phyloP scores from a whole-genome alignment of 768 basidiomycete genomes.

The Lactarius vividus region DNA sequence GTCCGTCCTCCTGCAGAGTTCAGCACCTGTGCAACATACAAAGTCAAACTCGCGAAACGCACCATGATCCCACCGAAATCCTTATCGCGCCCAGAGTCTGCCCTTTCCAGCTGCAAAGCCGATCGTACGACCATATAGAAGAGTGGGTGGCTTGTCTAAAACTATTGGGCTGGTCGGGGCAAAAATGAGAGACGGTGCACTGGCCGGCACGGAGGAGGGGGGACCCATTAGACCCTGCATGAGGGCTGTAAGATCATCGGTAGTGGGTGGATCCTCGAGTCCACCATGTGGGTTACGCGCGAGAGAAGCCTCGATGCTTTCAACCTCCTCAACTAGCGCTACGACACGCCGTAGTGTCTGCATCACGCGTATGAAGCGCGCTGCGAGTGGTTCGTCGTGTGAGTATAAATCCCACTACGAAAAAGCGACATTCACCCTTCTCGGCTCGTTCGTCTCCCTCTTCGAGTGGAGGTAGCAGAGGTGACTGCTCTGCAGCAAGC shows the following conservation, averaged over 20 bases:
- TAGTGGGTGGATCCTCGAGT: constrained; percentile 16
- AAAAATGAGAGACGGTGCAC: background rate
- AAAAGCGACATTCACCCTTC: background rate
- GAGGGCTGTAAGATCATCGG: constrained; percentile 8
- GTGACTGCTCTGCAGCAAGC: constrained; percentile 6
- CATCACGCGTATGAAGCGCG: constrained; percentile 11
- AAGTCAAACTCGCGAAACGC: background rate
- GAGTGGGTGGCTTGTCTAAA: background rate
- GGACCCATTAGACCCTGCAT: constrained; percentile 16
- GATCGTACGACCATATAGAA: constrained; percentile 6
- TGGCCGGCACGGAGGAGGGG: background rate
- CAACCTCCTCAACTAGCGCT: constrained; percentile 14
- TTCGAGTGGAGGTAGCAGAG: constrained; percentile 1
- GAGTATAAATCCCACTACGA: background rate
- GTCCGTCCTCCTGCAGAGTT: constrained; percentile 17
- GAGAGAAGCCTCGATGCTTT: constrained; percentile 7
- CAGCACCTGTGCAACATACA: constrained; percentile 5
- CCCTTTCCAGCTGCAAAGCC: constrained; percentile 4
- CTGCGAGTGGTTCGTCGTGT: background rate
- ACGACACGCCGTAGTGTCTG: constrained; percentile 12
- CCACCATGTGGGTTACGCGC: constrained; percentile 4
- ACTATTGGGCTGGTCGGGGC: constrained; percentile 4
- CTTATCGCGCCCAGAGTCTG: constrained; percentile 1
- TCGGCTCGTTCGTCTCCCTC: constrained; percentile 1
- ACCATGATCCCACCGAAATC: background rate